Evolutionary conservation across 192 early-diverging fungal genomes (phyloP).

Genomic region (Coemansia sp.): DNA sequence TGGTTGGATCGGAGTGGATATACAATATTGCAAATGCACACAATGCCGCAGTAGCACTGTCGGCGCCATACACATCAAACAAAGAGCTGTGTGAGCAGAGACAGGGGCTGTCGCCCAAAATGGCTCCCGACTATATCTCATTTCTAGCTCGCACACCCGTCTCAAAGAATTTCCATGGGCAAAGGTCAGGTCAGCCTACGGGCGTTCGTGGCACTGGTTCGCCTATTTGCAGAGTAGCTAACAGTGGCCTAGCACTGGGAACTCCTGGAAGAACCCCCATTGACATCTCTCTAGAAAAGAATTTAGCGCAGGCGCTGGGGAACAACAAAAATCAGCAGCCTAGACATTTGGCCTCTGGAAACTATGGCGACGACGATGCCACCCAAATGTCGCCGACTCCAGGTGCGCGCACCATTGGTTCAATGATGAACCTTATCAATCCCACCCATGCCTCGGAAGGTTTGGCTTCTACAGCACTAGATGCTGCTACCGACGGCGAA

Average conservation of each 20-base stretch:
- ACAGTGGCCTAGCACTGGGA: constrained; percentile 1
- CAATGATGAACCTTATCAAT: neutral
- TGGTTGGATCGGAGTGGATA: constrained; percentile 60
- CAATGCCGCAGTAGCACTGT: neutral
- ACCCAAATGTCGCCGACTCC: constrained; percentile 36
- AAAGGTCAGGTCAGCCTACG: neutral
- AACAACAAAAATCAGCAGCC: constrained; percentile 13
- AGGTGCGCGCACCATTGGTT: neutral
- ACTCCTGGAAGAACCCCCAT: constrained; percentile 46
- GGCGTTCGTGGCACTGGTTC: neutral
- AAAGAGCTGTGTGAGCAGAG: too few relatives aligned
- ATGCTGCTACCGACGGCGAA: neutral
- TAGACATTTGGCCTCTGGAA: neutral
- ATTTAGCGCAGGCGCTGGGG: constrained; percentile 28
- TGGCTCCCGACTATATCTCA: too few relatives aligned
- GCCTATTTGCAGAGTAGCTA: constrained; percentile 8
- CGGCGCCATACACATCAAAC: neutral
- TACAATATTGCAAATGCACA: constrained; percentile 20
- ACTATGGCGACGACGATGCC: constrained; percentile 11
- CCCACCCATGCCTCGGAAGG: neutral
- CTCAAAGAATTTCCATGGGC: neutral
- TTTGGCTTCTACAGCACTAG: neutral
- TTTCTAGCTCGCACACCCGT: neutral
- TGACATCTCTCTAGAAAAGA: constrained; percentile 37
- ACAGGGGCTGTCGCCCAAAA: too few relatives aligned